Evolutionary conservation across 2,329 filamentous ascomycete species (phyloP), one percentile per base, ranked within the genome.

Genomic region (Endoconidiophora polonica): DNA sequence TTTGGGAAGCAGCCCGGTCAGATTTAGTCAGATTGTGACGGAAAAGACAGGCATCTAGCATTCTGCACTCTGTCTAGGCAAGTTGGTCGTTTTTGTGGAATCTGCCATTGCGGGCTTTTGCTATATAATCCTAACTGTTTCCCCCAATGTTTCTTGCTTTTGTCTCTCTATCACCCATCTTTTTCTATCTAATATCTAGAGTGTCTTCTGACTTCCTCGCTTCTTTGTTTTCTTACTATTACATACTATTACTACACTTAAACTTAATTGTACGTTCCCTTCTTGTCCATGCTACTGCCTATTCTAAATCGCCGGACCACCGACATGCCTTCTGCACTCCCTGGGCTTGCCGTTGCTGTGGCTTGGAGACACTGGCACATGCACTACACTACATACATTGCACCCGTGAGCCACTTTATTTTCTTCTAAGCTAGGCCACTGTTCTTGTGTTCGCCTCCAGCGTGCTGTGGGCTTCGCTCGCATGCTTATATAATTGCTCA

Each of bases 211-310:
- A 49, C 47, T 43, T 36, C 26, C 40, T 38, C 29, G 36, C 20
- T 49, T 49, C 39, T 43, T 49, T 20, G 29, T 43, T 42, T n/a
- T 18, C 38, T 37, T 49, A 49, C 33, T 49, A 37, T 33, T 33
- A 33, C 26, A 26, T 33, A 33, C 26, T 46, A 46, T 46, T 46
- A 46, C 12, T 46, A 46, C 12, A 22, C 44, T 46, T 42, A 22
- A 14, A 42, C 18, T 10, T 22, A 10, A 41, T 16, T 41, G 39
- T 41, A 10, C 10, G 23, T 16, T 20, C 18, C 5, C 40, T 10
- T 20, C 40, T 23, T 23, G 18, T 9, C 26, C 12, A 18, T 18
- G 16, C 12, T 33, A 33, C 26, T 10, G 7, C 26, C 26, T 33
- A 10, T 5, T 7, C 4, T 5, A 33, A 9, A 33, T 33, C 26